Conservation (phyloP, 2,329 filamentous ascomycete genomes). For the Triangularia setosa region DNA sequence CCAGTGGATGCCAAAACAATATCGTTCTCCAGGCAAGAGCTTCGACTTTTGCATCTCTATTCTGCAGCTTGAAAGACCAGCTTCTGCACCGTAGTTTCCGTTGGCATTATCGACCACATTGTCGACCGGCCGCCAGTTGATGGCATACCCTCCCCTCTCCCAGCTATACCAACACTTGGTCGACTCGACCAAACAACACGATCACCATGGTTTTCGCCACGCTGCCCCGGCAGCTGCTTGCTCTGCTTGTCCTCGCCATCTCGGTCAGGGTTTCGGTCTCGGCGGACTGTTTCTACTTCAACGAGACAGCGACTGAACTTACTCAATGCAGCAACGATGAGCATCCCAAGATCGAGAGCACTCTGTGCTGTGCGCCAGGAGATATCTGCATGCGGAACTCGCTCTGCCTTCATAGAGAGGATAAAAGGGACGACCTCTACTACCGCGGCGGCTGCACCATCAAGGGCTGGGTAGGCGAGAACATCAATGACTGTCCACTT, state of each 20-base stretch:
- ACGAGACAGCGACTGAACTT: background rate
- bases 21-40: background rate
- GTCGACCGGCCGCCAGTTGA: background rate
- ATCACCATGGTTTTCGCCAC: background rate
- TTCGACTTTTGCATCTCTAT: background rate
- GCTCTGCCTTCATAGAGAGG: constrained; percentile 6
- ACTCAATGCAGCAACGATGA: constrained; percentile 2
- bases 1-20: background rate
- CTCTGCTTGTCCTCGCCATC: background rate
- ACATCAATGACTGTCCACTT: background rate
- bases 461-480: background rate
- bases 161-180: background rate
- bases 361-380: constrained; percentile 14
- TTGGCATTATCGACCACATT: background rate
- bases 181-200: background rate
- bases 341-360: background rate
- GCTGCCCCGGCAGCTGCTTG: background rate
- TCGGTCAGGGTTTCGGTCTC: background rate
- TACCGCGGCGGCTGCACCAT: constrained; percentile 18
- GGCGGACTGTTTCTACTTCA: constrained; percentile 9
- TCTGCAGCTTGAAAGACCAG: background rate
- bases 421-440: background rate
- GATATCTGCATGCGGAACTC: constrained; percentile 15
- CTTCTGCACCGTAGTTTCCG: background rate
- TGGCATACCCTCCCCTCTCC: background rate